Evolutionary conservation across 2,329 filamentous ascomycete species (phyloP).

Genomic region (Zymoseptoria passerinii): DNA sequence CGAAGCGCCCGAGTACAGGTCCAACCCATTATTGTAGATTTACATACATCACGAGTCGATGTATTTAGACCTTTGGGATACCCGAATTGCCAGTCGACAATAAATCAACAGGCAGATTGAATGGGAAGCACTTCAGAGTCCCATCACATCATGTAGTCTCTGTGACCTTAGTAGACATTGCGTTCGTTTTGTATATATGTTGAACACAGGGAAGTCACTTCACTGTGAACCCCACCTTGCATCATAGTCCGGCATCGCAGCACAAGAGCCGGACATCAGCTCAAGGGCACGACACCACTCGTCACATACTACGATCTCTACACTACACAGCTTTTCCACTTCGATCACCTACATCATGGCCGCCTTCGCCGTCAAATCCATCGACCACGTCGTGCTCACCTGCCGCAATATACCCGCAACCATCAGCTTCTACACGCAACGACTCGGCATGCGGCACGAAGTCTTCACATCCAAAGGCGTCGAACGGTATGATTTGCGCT

Average conservation of each 20-base stretch:
- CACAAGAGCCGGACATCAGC: no score
- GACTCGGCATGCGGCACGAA: slow-evolving; percentile 51
- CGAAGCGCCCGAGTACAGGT: slow-evolving; percentile 52
- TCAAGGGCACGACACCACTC: no score
- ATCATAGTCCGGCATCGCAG: no score
- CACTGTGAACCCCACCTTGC: no score
- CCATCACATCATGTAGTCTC: no score
- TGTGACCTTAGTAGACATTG: no score
- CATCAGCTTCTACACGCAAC: slow-evolving; percentile 46
- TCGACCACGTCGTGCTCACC: slow-evolving; percentile 56
- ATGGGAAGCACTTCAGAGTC: no score
- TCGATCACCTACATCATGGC: slow-evolving; percentile 11
- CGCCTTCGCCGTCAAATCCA: slow-evolving; percentile 31
- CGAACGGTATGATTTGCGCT: slow-evolving; percentile 14
- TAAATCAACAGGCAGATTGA: no score
- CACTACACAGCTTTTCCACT: background rate
- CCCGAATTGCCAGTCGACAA: background rate
- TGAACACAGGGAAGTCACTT: no score
- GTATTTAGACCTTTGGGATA: background rate
- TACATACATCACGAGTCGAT: background rate
- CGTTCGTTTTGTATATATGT: no score
- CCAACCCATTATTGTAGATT: slow-evolving; percentile 53
- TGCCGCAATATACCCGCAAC: slow-evolving; percentile 44
- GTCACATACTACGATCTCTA: background rate
- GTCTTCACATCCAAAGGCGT: slow-evolving; percentile 38